phyloP scores from a whole-genome alignment of 768 basidiomycete genomes.

The Suillus sp. region DNA sequence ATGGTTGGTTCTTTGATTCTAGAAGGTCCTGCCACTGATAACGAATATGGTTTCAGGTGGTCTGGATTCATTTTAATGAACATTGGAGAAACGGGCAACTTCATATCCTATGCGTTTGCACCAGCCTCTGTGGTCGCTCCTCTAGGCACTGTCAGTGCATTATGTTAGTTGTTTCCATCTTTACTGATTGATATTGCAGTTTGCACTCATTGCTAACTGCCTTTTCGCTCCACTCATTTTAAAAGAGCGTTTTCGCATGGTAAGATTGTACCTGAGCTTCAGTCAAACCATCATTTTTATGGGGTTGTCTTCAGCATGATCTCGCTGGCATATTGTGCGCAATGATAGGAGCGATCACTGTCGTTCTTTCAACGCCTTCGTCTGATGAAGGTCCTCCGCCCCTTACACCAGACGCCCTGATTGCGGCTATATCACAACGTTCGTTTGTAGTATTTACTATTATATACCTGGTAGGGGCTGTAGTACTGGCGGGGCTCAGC shows the following conservation, averaged over 20 bases:
- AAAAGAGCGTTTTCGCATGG: conserved; percentile 79
- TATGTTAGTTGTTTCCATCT: background rate
- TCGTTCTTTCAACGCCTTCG: conserved; percentile 80
- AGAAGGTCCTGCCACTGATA: background rate
- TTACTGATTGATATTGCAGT: conserved; percentile 41
- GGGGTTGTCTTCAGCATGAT: conserved; percentile 54
- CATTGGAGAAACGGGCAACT: conserved; percentile 88
- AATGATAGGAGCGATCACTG: conserved; percentile 86
- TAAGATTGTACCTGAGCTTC: conserved; percentile 33
- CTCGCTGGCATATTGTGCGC: conserved; percentile 79
- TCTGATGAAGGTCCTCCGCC: conserved; percentile 56
- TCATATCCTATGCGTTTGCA: conserved; percentile 86
- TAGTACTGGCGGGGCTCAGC: conserved; percentile 67
- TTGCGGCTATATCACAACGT: conserved; percentile 67
- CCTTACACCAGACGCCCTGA: conserved; percentile 67
- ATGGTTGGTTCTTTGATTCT: conserved; percentile 54
- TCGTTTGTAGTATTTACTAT: conserved; percentile 77
- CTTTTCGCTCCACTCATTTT: conserved; percentile 88
- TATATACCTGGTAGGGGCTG: conserved; percentile 57
- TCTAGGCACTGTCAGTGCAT: conserved; percentile 78
- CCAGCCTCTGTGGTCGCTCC: conserved; percentile 95
- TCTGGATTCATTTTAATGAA: conserved; percentile 87
- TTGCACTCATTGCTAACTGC: conserved; percentile 94
- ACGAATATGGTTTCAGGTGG: conserved; percentile 62
- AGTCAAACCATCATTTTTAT: conserved; percentile 20